phyloP scores from a whole-genome alignment of 345 rosid genomes.

The Clausena lansium region DNA sequence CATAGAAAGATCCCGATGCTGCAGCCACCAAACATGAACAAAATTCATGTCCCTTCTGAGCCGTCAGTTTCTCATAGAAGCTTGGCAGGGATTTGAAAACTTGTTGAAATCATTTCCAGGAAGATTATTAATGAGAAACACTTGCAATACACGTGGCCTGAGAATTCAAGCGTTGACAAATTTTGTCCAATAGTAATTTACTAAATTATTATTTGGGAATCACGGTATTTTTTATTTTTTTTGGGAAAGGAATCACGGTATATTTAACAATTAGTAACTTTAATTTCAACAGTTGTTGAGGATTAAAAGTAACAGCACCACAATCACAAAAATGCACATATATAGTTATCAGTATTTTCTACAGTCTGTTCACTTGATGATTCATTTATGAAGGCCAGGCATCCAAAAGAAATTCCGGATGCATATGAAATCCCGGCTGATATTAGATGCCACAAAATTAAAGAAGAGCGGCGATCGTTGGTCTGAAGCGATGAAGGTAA shows the following conservation, averaged over 20 bases:
- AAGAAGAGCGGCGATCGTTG: conserved; percentile 45
- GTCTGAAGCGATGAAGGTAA: conserved; percentile 34
- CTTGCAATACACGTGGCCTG: background rate
- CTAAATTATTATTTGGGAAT: no score
- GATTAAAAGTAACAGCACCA: no score
- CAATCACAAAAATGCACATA: no score
- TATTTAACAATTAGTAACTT: no score
- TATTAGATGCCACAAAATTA: conserved; percentile 35
- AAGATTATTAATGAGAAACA: conserved; percentile 20
- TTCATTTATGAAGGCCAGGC: conserved; percentile 18
- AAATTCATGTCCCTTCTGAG: background rate
- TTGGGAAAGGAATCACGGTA: no score
- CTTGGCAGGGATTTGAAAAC: conserved; percentile 8
- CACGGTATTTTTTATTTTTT: no score
- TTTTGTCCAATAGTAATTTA: background rate
- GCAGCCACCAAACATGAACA: conserved; percentile 17
- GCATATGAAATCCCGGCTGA: conserved; percentile 46
- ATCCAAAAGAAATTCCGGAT: conserved; percentile 39
- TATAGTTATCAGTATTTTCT: no score
- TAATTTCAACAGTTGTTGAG: no score
- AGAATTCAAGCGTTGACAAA: background rate
- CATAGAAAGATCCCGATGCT: conserved; percentile 19
- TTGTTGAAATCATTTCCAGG: conserved; percentile 26
- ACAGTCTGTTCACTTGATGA: no score
- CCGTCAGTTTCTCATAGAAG: conserved; percentile 13